Evolutionary conservation across 176 grass and related monocot genomes (phyloP), one percentile per base, ranked within the genome.

Genomic region (Poa pratensis): DNA sequence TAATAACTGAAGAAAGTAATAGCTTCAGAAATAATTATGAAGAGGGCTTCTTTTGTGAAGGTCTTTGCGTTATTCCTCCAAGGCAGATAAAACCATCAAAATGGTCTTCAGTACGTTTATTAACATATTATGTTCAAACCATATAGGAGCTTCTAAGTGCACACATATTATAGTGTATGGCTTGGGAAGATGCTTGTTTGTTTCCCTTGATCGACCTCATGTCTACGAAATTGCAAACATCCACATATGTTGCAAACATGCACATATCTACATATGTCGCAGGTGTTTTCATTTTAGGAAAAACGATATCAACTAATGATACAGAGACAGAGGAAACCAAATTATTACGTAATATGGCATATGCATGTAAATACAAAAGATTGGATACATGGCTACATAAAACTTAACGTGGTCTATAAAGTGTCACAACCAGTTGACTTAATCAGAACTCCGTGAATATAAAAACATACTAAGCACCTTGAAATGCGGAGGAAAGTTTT

Each of bases 401-500:
- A 30, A 54, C 3, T 55, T 34, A 69, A 22, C 18, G 4, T 12
- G 5, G 50, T 85, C 1, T 68, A n/a, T n/a, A n/a, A n/a, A n/a
- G n/a, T n/a, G n/a, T n/a, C n/a, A 19, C 35, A 64, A n/a, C 7
- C 67, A 28, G 18, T 63, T 2, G 9, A 15, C 22, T 28, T 59
- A 35, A 35, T 35, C 34, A 35, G 2, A 35, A 35, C 34, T 74
- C 19, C 15, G 26, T 26, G 53, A 84, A 42, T 13, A 46, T 12
- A n/a, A n/a, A 62, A 80, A 86, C 55, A 87, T 61, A 77, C 1
- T 17, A 77, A 69, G 75, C 48, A 95, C 96, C 96, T 98, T 98
- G 86, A 91, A 98, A 88, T 98, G 93, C 16, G 93, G 83, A 84
- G 93, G 96, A 27, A 86, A 98, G 75, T 90, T 89, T 54, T 95